Evolutionary conservation across 805 yeast species (phyloP).

Genomic region (Kodamaea fukazawae): DNA sequence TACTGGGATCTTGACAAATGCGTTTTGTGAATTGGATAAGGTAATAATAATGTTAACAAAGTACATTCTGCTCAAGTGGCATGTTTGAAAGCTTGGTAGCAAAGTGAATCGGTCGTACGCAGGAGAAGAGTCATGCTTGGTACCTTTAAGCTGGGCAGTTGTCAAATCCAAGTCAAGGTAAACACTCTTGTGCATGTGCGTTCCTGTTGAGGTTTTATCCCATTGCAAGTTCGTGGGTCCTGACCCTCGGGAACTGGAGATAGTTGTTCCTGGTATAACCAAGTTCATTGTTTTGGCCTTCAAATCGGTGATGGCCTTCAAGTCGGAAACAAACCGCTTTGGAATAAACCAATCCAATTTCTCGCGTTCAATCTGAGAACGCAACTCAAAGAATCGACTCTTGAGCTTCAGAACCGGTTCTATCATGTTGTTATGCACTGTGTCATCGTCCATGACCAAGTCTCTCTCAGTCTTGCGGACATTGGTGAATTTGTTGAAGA

Average conservation of each 20-base stretch:
- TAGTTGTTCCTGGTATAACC: slow-evolving; percentile 2
- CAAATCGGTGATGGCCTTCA: slow-evolving; percentile 3
- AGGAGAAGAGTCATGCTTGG: background rate
- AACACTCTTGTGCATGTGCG: background rate
- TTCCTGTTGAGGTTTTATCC: background rate
- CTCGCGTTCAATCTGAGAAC: background rate
- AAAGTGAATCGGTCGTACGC: slow-evolving; percentile 7
- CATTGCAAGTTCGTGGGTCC: background rate
- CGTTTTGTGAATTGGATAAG: slow-evolving; percentile 2
- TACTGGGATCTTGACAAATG: slow-evolving; percentile 4
- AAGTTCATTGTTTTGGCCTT: slow-evolving; percentile 5
- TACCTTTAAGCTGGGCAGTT: slow-evolving; percentile 2
- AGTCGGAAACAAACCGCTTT: background rate
- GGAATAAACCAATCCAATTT: slow-evolving; percentile 1
- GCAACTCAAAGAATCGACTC: background rate
- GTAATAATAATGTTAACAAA: slow-evolving; percentile 2
- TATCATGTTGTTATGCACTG: slow-evolving; percentile 2
- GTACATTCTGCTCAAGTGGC: slow-evolving; percentile 7
- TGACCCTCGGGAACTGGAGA: too few relatives aligned
- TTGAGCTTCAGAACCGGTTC: background rate
- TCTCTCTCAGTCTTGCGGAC: background rate
- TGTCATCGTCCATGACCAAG: slow-evolving; percentile 1
- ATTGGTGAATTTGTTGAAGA: slow-evolving; percentile 21
- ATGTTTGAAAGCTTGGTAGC: slow-evolving; percentile 7
- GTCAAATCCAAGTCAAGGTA: slow-evolving; percentile 2